Evolutionary conservation across 2,329 filamentous ascomycete species (phyloP), one percentile per base, ranked within the genome.

Genomic region (Calonectria pseudoreteaudii): DNA sequence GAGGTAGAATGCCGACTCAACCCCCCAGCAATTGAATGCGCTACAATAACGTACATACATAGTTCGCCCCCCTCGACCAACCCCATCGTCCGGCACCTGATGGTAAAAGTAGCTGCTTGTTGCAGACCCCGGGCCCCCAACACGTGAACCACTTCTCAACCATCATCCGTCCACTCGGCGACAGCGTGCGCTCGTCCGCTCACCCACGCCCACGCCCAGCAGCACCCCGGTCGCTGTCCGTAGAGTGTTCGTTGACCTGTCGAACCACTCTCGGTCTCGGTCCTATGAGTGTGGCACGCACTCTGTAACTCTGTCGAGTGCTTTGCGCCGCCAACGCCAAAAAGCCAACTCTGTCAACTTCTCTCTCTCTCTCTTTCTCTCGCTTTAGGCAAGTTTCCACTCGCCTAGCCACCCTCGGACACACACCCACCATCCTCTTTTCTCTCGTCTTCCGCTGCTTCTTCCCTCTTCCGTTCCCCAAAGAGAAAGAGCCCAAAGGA

Each of bases 91-190:
- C 26, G 78, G 79, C 76, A 79, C 72, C 78, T 79, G 71, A 73
- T 70, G 60, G 58, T 60, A 38, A 49, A 49, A 62, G 38, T 68
- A 73, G 60, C 41, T 64, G 49, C 49, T 47, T 23, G 38, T 62
- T 41, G 56, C 56, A 62, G 56, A 41, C 41, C 44, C 56, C 60
- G 18, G 60, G 28, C 70, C 72, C 79, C 77, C 79, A 80, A 80
- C 79, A 80, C 79, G 79, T 80, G 79, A 80, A 79, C 76, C 72
- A 76, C 77, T 66, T 66, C 78, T 80, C 78, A 80, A 80, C 78
- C 77, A 77, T 78, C 74, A 77, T 78, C 78, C 65, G 65, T 52
- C 58, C 68, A 67, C 62, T 70, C 56, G 68, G 68, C 53, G 44
- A 41, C 58, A 53, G 56, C 53, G 68, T 62, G 66, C 58, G 50